Evolutionary conservation across 495 filamentous ascomycete species (phyloP), one percentile per base, ranked within the genome.

Genomic region (Penicillium nucicola): DNA sequence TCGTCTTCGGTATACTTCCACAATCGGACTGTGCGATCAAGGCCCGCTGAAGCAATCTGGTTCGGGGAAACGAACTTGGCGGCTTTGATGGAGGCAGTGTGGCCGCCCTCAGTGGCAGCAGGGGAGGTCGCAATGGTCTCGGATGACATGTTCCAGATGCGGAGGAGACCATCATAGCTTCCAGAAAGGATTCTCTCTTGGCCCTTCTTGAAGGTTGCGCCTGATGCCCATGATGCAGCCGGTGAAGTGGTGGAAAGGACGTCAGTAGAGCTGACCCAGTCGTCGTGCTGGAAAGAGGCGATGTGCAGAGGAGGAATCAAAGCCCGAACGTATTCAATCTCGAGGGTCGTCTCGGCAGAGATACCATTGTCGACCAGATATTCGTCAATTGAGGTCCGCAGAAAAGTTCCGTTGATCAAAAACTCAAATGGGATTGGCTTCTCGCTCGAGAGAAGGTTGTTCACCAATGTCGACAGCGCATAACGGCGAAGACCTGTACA

Each of bases 191-290:
- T 86, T 35, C 89, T 75, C 57, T 85, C 82, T 42, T 85, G 77
- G 23, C 82, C 81, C 31, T 60, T 65, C 4, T 56, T 42, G 46
- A 73, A 52, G 6, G 49, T 63, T 45, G 55, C 67, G 58, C 62
- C 62, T 20, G 66, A 80, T 51, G 65, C 67, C 82, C 81, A 84
- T 36, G 67, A 70, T 17, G 76, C 83, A 17, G 87, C 83, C 34
- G 74, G 67, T 12, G 85, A 90, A 30, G 77, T 82, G 15, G 57
- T 65, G 0, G 88, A 91, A 15, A 92, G 78, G 4, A 95, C 83
- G 60, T 96, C 89, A n/a, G 96, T 86, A n/a, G 82, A 77, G 65
- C 86, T 87, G 28, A 98, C 87, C 93, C 93, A 98, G 61, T 97
- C 92, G 60, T 97, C 91, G 64, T 97, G 91, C 71, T 96, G 83